Percentiles rank a stretch among this genome's conserved stretches.
phyloP scores from a whole-genome alignment of 768 basidiomycete species.

The Cystofilobasidium capitatum region DNA sequence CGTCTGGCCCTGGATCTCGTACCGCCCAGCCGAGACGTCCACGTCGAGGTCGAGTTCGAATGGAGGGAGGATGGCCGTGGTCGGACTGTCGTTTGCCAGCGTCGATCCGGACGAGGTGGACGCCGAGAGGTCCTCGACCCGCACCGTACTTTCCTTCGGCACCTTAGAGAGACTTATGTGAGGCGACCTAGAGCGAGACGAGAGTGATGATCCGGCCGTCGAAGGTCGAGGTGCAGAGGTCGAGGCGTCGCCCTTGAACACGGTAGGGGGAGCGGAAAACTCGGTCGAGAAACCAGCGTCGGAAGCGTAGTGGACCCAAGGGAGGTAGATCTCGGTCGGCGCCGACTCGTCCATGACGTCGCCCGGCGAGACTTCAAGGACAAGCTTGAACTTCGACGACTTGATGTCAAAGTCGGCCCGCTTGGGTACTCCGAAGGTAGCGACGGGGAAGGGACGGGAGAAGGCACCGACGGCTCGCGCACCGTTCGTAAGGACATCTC shows the following conservation, averaged over 20 bases:
- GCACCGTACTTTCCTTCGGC: background rate
- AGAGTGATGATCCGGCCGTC: background rate
- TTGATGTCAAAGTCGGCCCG: slow-evolving; percentile 67
- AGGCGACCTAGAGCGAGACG: background rate
- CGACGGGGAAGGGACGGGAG: slow-evolving; percentile 68
- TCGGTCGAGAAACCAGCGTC: slow-evolving; percentile 29
- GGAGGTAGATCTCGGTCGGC: slow-evolving; percentile 84
- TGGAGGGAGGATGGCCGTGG: slow-evolving; percentile 9
- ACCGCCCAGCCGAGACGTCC: slow-evolving; percentile 28
- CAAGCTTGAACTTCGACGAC: slow-evolving; percentile 60
- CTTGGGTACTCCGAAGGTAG: slow-evolving; percentile 57
- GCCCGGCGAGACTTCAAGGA: slow-evolving; percentile 53
- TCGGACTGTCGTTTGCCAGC: background rate
- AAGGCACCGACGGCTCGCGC: slow-evolving; percentile 77
- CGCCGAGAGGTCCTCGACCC: background rate
- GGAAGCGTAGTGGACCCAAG: slow-evolving; percentile 76
- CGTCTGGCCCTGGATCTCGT: slow-evolving; percentile 27
- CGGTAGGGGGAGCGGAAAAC: background rate
- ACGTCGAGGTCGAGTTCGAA: slow-evolving; percentile 44
- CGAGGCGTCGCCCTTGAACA: background rate
- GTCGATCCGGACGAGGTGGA: background rate
- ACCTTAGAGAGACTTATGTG: background rate
- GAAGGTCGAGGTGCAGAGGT: background rate
- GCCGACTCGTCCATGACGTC: slow-evolving; percentile 47
- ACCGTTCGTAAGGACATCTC: slow-evolving; percentile 65